Percentiles rank a stretch among this genome's conserved stretches.
These are phyloP conservation scores for Irpex sp. DNA, from an alignment of 1,284 basidiomycete species.

Conservation along the genomic window DNA sequence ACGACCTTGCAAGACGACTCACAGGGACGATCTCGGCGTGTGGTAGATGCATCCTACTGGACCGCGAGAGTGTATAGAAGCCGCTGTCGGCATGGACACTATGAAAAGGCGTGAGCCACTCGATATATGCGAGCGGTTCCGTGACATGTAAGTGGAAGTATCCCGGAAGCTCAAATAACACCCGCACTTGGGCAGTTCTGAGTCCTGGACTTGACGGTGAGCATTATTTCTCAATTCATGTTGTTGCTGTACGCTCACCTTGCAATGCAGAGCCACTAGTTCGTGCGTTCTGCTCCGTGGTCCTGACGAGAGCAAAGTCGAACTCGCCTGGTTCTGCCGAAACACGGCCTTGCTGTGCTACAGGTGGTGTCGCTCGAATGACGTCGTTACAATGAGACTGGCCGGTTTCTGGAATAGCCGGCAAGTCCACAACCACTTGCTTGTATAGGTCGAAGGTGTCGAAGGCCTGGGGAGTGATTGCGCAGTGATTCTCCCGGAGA, in stretches of 20 bases:
- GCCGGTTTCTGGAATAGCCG: neutral
- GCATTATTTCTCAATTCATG: too few species aligned
- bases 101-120: conserved; percentile 22
- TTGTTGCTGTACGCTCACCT: conserved; percentile 6
- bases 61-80: neutral
- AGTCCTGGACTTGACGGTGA: conserved; percentile 10
- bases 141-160: neutral
- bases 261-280: conserved; percentile 17
- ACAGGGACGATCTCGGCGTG: conserved; percentile 19
- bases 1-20: conserved; percentile 17
- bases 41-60: conserved; percentile 10
- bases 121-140: conserved; percentile 20
- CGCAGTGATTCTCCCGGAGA: neutral
- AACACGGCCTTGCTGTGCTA: neutral
- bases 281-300: conserved; percentile 16
- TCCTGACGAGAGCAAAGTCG: conserved; percentile 21
- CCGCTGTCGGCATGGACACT: conserved; percentile 4
- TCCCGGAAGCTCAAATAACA: conserved; percentile 18
- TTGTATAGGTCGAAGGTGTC: neutral
- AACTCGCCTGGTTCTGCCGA: neutral
- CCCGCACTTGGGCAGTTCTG: conserved; percentile 19
- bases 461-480: neutral
- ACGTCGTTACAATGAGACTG: neutral
- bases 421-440: neutral
- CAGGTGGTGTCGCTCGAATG: neutral